Percentiles rank a stretch among this genome's conserved stretches.
These are phyloP conservation scores for Fusarium annulatum DNA, from an alignment of 2,329 filamentous ascomycete species.

Conservation along the genomic window DNA sequence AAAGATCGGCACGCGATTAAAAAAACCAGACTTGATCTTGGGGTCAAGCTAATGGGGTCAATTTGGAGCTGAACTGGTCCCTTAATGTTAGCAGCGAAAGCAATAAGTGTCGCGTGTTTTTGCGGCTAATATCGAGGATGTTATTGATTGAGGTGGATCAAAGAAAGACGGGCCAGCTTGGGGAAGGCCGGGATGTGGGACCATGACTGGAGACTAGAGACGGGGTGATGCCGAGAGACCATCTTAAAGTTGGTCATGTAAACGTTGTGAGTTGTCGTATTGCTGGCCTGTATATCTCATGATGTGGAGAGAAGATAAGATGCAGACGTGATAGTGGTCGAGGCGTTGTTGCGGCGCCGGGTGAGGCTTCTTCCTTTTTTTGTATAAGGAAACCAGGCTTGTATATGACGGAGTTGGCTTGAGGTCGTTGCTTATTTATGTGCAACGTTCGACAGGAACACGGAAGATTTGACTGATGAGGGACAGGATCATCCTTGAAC, in stretches of 20 bases:
- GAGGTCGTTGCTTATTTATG: conserved; percentile 11
- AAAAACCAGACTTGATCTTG: background rate
- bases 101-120: conserved; percentile 44
- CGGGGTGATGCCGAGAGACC: conserved; percentile 30
- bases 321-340: conserved; percentile 7
- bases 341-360: conserved; percentile 17
- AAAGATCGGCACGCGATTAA: conserved; percentile 10
- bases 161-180: conserved; percentile 39
- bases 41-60: conserved; percentile 31
- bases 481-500: conserved; percentile 17
- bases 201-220: conserved; percentile 35
- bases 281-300: conserved; percentile 8
- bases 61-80: conserved; percentile 30
- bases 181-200: conserved; percentile 44
- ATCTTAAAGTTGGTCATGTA: conserved; percentile 25
- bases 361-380: conserved; percentile 10
- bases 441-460: conserved; percentile 30
- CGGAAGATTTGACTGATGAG: conserved; percentile 23
- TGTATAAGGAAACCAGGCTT: conserved; percentile 2
- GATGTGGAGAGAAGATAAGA: conserved; percentile 5
- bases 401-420: background rate
- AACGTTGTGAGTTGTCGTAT: conserved; percentile 25
- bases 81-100: conserved; percentile 40
- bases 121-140: conserved; percentile 42
- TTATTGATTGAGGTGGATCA: conserved; percentile 38